phyloP scores from a whole-genome alignment of 2,329 filamentous ascomycete species.

The Trichoderma atroviride region DNA sequence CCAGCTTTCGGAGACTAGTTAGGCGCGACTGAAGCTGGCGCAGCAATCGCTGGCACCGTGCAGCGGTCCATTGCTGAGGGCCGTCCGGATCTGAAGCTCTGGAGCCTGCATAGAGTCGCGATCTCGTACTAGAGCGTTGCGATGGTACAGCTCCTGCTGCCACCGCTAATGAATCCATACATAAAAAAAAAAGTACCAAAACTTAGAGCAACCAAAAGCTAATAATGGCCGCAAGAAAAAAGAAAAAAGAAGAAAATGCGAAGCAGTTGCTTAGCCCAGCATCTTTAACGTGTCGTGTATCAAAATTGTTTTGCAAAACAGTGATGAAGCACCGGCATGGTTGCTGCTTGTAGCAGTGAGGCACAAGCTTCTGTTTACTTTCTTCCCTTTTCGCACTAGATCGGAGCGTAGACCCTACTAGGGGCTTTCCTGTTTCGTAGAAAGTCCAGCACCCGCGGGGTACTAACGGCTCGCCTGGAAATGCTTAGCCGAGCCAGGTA shows the following conservation, averaged over 20 bases:
- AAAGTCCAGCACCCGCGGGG: conserved; percentile 19
- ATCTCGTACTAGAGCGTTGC: neutral
- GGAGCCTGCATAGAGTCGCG: conserved; percentile 1
- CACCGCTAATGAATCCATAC: conserved; percentile 11
- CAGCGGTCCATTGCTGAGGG: conserved; percentile 50
- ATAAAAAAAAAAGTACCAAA: neutral
- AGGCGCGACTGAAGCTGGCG: conserved; percentile 51
- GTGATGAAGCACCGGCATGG: neutral
- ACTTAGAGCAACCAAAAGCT: neutral
- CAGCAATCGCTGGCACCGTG: conserved; percentile 50
- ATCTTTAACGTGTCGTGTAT: neutral
- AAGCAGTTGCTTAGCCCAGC: neutral
- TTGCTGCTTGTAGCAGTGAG: neutral
- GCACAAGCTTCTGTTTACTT: conserved; percentile 38
- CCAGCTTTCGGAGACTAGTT: conserved; percentile 43
- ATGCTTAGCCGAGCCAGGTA: conserved; percentile 5
- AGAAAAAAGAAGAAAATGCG: neutral
- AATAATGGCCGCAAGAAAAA: neutral
- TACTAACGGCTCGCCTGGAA: neutral
- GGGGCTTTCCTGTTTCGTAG: conserved; percentile 16
- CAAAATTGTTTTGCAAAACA: neutral
- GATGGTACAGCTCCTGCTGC: neutral
- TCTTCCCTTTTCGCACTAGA: conserved; percentile 37
- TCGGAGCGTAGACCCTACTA: neutral
- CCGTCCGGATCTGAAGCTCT: conserved; percentile 23